phyloP scores from a whole-genome alignment of 345 rosid genomes.

The Eutrema yunnanense region DNA sequence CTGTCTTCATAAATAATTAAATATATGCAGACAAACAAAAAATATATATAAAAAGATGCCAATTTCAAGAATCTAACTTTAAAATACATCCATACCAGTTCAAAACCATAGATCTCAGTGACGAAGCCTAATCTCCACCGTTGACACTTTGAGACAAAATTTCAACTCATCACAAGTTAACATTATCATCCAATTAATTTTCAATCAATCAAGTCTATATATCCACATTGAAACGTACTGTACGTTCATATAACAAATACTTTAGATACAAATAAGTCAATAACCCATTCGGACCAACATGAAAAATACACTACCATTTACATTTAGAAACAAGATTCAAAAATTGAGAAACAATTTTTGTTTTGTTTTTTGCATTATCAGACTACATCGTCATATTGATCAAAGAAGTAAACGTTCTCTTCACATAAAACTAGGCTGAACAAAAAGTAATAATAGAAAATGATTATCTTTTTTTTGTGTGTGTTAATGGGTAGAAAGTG shows the following conservation, averaged over 20 bases:
- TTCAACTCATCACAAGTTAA: background rate
- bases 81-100: background rate
- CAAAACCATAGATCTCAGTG: background rate
- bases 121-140: conserved; percentile 4
- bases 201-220: background rate
- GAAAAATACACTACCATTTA: background rate
- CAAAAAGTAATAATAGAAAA: no score
- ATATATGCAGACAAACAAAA: conserved; percentile 1
- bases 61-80: background rate
- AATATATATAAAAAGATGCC: background rate
- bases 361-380: no score
- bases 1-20: background rate
- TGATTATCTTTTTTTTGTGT: no score
- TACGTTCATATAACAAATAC: background rate
- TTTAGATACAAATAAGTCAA: background rate
- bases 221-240: background rate
- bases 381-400: background rate
- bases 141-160: conserved; percentile 11
- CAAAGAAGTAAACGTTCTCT: background rate
- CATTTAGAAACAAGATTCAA: background rate
- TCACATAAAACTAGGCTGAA: background rate
- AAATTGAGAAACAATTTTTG: background rate
- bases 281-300: background rate
- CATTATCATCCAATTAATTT: background rate
- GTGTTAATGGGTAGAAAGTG: background rate